A percentile compares a stretch with the other conserved stretches of the same genome.
Conservation (phyloP, 148 eudicot species). For the Silene latifolia region DNA sequence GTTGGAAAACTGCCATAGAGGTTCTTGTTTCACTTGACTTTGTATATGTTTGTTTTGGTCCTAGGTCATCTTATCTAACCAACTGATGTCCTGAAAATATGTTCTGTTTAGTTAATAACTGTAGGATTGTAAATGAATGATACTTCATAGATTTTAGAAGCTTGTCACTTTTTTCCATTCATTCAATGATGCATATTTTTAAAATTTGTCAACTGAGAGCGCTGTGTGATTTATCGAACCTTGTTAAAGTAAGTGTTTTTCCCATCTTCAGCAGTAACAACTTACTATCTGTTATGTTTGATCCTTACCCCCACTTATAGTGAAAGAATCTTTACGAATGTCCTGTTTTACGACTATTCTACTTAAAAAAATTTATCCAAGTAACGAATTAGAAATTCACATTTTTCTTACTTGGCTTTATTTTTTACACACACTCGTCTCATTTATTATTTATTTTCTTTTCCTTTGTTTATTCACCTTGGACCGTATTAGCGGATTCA, state of each 20-base stretch:
- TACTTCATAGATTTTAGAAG: neutral
- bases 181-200: neutral
- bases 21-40: constrained; percentile 30
- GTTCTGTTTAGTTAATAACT: neutral
- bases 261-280: no score
- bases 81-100: constrained; percentile 20
- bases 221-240: neutral
- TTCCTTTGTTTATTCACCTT: no score
- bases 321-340: no score
- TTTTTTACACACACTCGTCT: no score
- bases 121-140: constrained; percentile 27
- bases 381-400: no score
- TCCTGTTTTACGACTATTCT: no score
- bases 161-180: neutral
- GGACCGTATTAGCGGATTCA: no score
- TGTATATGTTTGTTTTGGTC: constrained; percentile 16
- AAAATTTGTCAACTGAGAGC: neutral
- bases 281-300: no score
- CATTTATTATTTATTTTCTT: no score
- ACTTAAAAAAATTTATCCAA: no score
- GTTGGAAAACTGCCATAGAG: constrained; percentile 6
- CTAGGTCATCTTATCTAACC: constrained; percentile 18
- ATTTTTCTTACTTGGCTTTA: no score
- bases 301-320: no score
- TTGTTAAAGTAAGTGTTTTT: neutral